Conservation (phyloP, 345 rosid species). For the Boechera stricta region DNA sequence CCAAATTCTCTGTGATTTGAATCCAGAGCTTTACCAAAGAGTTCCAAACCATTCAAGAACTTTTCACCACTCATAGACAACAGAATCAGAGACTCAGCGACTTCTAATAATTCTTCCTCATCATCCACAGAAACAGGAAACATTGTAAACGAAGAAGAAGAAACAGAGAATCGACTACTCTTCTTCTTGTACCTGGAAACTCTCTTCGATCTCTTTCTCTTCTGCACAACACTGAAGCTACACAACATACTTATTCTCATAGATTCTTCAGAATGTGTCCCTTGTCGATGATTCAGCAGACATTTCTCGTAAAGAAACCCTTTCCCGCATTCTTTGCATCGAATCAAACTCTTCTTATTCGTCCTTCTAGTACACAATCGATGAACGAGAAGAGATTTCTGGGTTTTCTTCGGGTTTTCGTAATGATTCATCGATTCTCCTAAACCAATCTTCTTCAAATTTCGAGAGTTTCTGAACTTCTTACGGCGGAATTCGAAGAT, state of each 20-base stretch:
- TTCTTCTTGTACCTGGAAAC: background rate
- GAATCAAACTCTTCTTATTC: background rate
- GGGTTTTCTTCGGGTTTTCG: background rate
- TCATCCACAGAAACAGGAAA: background rate
- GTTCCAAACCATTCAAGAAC: background rate
- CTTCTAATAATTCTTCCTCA: background rate
- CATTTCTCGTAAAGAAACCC: constrained; percentile 10
- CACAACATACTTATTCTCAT: background rate
- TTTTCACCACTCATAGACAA: background rate
- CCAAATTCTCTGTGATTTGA: background rate
- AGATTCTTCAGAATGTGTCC: background rate
- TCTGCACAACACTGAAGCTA: background rate
- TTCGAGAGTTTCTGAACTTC: background rate
- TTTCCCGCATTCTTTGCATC: background rate
- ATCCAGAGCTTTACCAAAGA: background rate
- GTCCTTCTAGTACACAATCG: background rate
- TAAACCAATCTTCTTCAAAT: background rate
- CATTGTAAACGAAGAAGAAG: background rate
- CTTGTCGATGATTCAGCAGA: background rate
- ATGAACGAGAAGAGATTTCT: background rate
- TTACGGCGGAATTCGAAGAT: background rate
- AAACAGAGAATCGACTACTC: background rate
- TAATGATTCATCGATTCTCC: background rate
- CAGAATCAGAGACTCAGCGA: background rate
- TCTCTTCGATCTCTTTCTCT: background rate